Evolutionary conservation across 2,329 filamentous ascomycete genomes (phyloP).

Genomic region (Elsinoe fawcettii): DNA sequence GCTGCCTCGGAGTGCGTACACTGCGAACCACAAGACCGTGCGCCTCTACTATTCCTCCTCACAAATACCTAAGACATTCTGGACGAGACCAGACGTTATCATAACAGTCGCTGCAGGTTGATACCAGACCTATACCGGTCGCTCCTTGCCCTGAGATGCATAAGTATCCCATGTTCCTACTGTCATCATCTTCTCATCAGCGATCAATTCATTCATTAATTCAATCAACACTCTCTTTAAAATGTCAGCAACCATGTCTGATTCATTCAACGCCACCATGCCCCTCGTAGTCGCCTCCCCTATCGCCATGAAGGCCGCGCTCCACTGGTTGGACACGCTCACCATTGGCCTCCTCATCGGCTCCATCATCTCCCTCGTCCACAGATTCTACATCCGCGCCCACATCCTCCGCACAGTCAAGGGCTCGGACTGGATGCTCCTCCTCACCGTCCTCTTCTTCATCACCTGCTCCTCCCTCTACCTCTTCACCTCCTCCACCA

Average conservation of each 20-base stretch:
- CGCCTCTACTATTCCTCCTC: background rate
- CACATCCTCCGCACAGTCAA: background rate
- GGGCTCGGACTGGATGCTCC: constrained; percentile 1
- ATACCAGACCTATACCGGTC: background rate
- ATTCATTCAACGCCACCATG: background rate
- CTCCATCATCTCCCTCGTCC: background rate
- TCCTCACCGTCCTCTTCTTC: constrained; percentile 1
- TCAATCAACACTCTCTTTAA: background rate
- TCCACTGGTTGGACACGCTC: background rate
- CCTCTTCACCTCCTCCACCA: background rate
- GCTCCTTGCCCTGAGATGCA: background rate
- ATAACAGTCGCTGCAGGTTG: background rate
- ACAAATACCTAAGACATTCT: background rate
- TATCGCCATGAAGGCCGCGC: constrained; percentile 26
- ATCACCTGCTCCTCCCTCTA: background rate
- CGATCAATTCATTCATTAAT: background rate
- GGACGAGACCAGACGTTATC: background rate
- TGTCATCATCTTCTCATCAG: background rate
- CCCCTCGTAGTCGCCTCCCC: constrained; percentile 26
- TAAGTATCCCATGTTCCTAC: background rate
- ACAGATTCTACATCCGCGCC: constrained; percentile 12
- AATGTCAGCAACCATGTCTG: background rate
- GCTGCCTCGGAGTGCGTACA: background rate
- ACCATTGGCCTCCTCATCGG: background rate
- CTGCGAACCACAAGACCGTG: constrained; percentile 7